phyloP scores from a whole-genome alignment of 2,329 filamentous ascomycete species.

The Claviceps paspali region DNA sequence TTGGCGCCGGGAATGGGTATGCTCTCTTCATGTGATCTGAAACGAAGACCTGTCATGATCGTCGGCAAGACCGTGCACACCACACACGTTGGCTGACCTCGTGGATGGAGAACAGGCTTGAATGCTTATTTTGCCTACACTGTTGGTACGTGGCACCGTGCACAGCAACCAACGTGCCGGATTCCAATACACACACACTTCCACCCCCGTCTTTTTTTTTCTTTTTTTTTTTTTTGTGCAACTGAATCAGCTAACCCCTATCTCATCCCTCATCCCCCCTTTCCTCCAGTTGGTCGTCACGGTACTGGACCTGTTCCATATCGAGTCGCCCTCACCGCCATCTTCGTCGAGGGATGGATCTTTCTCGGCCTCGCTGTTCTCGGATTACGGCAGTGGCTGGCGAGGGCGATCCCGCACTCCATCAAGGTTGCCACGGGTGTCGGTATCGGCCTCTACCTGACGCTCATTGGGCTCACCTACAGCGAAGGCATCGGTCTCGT shows the following conservation, averaged over 20 bases:
- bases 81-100: constrained; percentile 1
- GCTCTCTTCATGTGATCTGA: constrained; percentile 1
- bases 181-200: neutral
- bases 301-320: constrained; percentile 62
- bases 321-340: constrained; percentile 62
- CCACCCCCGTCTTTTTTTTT: no score
- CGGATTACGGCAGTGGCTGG: constrained; percentile 78
- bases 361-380: constrained; percentile 68
- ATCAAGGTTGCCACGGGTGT: constrained; percentile 81
- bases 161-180: constrained; percentile 7
- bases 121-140: constrained; percentile 82
- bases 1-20: constrained; percentile 29
- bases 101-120: constrained; percentile 28
- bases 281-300: constrained; percentile 48
- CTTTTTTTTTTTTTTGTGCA: neutral
- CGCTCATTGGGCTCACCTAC: constrained; percentile 63
- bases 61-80: neutral
- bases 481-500: constrained; percentile 69
- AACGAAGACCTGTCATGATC: no score
- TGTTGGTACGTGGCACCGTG: constrained; percentile 15
- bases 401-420: constrained; percentile 63
- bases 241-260: constrained; percentile 2
- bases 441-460: constrained; percentile 72
- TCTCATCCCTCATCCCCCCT: constrained; percentile 2
- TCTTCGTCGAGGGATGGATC: constrained; percentile 78